Conservation (phyloP, 495 filamentous ascomycete genomes). For the Cairneyella variabilis region DNA sequence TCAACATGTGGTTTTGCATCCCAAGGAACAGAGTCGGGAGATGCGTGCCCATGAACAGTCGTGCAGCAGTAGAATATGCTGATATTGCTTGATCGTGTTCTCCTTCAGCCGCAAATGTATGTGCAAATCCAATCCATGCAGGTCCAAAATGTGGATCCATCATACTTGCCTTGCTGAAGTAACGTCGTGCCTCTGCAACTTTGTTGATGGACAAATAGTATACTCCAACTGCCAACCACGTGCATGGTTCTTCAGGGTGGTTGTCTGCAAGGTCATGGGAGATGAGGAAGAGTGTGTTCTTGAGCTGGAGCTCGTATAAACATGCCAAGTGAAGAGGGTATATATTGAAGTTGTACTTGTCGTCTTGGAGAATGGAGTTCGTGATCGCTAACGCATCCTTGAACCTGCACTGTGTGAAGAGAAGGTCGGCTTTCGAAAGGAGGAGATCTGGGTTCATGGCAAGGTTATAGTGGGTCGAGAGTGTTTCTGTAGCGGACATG, state of each 20-base stretch:
- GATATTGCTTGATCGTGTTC: slow-evolving; percentile 99
- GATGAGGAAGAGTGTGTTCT: slow-evolving; percentile 84
- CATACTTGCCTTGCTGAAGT: slow-evolving; percentile 94
- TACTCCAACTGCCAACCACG: slow-evolving; percentile 90
- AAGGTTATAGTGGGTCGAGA: slow-evolving; percentile 91
- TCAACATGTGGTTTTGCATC: slow-evolving; percentile 96
- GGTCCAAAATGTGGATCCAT: slow-evolving; percentile 97
- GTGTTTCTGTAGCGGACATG: slow-evolving; percentile 80
- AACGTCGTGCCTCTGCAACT: slow-evolving; percentile 88
- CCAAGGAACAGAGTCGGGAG: slow-evolving; percentile 94
- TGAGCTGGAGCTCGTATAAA: slow-evolving; percentile 80
- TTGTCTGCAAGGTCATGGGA: slow-evolving; percentile 93
- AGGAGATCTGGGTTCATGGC: slow-evolving; percentile 84
- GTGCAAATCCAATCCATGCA: slow-evolving; percentile 98
- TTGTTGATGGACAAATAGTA: slow-evolving; percentile 90
- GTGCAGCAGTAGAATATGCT: slow-evolving; percentile 92
- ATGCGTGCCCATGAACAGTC: slow-evolving; percentile 95
- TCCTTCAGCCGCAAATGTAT: slow-evolving; percentile 99
- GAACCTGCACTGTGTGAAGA: slow-evolving; percentile 94
- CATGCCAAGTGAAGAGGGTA: slow-evolving; percentile 92
- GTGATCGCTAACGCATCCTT: slow-evolving; percentile 81
- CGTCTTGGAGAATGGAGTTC: slow-evolving; percentile 68
- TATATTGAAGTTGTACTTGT: slow-evolving; percentile 84
- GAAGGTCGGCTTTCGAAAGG: slow-evolving; percentile 83
- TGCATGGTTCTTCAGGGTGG: slow-evolving; percentile 83